Percentiles rank a stretch among this genome's conserved stretches.
These are phyloP conservation scores for Diplodia corticola DNA, from an alignment of 2,329 filamentous ascomycete species.

Conservation along the genomic window DNA sequence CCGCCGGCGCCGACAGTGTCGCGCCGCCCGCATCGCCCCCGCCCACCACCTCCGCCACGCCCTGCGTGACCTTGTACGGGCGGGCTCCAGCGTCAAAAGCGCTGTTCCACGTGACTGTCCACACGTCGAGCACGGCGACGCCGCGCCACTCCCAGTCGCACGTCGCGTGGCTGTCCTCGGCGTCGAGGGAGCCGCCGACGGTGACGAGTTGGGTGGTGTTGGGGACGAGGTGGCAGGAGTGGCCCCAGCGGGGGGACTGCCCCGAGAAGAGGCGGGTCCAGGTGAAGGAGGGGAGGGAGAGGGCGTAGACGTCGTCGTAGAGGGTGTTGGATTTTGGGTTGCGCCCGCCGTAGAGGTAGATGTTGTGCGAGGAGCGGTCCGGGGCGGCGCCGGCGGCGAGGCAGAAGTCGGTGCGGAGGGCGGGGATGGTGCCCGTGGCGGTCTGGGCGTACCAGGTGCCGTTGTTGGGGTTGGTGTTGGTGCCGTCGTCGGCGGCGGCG, in stretches of 20 bases:
- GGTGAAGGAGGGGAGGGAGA: slow-evolving; percentile 49
- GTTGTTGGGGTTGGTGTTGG: neutral
- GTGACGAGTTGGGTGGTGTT: slow-evolving; percentile 45
- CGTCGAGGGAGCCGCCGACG: slow-evolving; percentile 37
- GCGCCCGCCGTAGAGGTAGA: slow-evolving; percentile 52
- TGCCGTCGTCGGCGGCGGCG: no score
- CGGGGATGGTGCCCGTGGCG: slow-evolving; percentile 45
- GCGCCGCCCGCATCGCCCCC: neutral
- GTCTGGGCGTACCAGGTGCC: slow-evolving; percentile 47
- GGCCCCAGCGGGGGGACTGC: slow-evolving; percentile 40
- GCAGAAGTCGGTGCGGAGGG: slow-evolving; percentile 48
- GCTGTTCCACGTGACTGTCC: slow-evolving; percentile 26
- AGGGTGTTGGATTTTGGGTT: slow-evolving; percentile 35
- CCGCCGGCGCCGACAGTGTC: slow-evolving; percentile 10
- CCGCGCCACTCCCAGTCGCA: slow-evolving; percentile 30
- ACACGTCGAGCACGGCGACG: slow-evolving; percentile 26
- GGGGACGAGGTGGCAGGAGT: slow-evolving; percentile 44
- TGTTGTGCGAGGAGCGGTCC: slow-evolving; percentile 51
- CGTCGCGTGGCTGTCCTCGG: neutral
- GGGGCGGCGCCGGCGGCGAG: slow-evolving; percentile 42
- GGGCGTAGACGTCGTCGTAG: slow-evolving; percentile 49
- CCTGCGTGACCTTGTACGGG: neutral
- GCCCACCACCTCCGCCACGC: slow-evolving; percentile 13
- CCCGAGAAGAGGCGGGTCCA: slow-evolving; percentile 46
- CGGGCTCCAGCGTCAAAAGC: neutral